These are phyloP conservation scores for Articulospora tetracladia DNA, from an alignment of 495 filamentous ascomycete species.

Conservation along the genomic window DNA sequence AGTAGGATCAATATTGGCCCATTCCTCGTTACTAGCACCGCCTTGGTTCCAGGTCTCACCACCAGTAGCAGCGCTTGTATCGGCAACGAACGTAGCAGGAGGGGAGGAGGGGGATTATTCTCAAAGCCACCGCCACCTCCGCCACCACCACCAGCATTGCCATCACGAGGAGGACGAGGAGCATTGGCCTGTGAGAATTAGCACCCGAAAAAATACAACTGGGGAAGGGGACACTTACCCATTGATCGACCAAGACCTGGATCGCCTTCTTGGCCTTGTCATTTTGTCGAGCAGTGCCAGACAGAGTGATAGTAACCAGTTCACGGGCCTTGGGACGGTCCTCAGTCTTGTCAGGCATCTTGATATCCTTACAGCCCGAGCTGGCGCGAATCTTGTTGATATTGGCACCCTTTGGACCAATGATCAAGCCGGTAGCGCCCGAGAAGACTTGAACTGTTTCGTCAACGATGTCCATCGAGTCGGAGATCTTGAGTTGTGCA, in stretches of 20 bases:
- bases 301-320: not conserved
- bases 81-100: not conserved
- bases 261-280: conserved; percentile 2
- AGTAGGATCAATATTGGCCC: too few species aligned
- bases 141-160: not conserved
- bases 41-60: too few species aligned
- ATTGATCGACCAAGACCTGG: conserved; percentile 6
- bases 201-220: not conserved
- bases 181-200: conserved; percentile 4
- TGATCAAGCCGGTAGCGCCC: not conserved
- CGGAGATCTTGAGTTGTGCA: not conserved
- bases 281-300: not conserved
- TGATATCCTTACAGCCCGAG: conserved; percentile 2
- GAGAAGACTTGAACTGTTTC: conserved; percentile 1
- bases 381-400: not conserved
- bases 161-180: conserved; percentile 13
- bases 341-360: conserved; percentile 10
- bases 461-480: not conserved
- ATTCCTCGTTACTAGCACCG: too few species aligned
- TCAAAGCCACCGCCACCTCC: not conserved
- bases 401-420: conserved; percentile 1
- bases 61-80: not conserved
- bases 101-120: too few species aligned
- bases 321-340: conserved; percentile 6
- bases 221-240: not conserved